Evolutionary conservation across 345 rosid genomes (phyloP).

Genomic region (Citrus australasica): DNA sequence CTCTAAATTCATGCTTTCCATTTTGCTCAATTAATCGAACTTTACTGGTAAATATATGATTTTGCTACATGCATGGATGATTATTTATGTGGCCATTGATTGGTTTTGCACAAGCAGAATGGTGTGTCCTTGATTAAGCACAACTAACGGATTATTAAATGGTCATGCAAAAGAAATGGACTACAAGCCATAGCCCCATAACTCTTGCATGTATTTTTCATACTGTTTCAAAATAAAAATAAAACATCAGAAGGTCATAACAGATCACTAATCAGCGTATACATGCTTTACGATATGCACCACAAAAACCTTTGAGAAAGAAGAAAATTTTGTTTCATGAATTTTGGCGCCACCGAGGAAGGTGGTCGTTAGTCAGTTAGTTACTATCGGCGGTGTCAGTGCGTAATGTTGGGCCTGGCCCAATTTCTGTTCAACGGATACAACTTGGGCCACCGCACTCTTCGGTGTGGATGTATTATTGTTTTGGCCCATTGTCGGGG

Average conservation of each 20-base stretch:
- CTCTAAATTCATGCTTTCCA: neutral
- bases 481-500: neutral
- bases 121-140: conserved; percentile 6
- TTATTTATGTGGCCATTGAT: neutral
- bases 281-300: too few relatives aligned
- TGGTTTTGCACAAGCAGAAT: neutral
- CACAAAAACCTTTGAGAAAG: too few relatives aligned
- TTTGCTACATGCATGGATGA: neutral
- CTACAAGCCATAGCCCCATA: neutral
- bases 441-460: neutral
- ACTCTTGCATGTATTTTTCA: neutral
- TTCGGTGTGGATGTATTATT: too few relatives aligned
- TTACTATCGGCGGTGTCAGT: neutral
- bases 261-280: neutral
- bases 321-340: neutral
- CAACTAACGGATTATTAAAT: neutral
- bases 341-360: neutral
- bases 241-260: neutral
- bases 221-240: neutral
- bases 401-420: neutral
- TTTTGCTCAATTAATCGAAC: neutral
- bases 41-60: too few relatives aligned
- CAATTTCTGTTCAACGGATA: too few relatives aligned
- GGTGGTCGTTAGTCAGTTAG: neutral
- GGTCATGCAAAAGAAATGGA: conserved; percentile 1